Percentiles rank a stretch among this genome's conserved stretches.
Conservation (phyloP, 441 rosid species). For the Mallotus repandus region DNA sequence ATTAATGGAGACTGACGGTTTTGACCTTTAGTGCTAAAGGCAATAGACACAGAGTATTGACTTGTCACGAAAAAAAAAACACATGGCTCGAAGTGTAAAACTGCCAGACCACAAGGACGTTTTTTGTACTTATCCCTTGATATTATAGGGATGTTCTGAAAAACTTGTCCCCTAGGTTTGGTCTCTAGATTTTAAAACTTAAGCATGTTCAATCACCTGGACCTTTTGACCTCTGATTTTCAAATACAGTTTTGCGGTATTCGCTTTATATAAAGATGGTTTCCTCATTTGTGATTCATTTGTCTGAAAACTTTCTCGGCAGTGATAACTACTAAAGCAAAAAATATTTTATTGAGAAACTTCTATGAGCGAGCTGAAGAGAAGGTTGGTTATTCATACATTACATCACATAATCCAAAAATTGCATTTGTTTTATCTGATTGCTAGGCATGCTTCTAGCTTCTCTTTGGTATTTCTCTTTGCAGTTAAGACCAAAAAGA, state of each 20-base stretch:
- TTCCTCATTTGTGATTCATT: conserved; percentile 12
- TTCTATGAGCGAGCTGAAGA: conserved; percentile 67
- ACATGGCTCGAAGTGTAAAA: no score
- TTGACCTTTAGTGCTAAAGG: no score
- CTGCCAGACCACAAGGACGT: no score
- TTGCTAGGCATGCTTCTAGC: background rate
- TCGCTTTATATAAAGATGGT: no score
- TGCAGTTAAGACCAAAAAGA: conserved; percentile 80
- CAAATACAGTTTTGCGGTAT: background rate
- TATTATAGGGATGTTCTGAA: background rate
- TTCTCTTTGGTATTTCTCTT: conserved; percentile 12
- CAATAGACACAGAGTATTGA: no score
- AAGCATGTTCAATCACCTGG: conserved; percentile 2
- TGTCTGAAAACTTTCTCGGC: conserved; percentile 26
- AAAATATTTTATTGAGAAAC: conserved; percentile 68
- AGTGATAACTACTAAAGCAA: conserved; percentile 70
- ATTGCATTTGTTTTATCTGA: background rate
- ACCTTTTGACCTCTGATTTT: background rate
- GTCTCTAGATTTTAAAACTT: background rate
- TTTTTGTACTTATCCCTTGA: no score
- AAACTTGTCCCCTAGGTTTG: background rate
- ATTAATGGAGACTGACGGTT: no score
- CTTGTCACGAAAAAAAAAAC: no score
- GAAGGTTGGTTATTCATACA: conserved; percentile 44
- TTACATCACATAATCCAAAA: conserved; percentile 1